These are phyloP conservation scores for Aquilaria agallochum DNA, from an alignment of 441 rosid species.

Conservation along the genomic window DNA sequence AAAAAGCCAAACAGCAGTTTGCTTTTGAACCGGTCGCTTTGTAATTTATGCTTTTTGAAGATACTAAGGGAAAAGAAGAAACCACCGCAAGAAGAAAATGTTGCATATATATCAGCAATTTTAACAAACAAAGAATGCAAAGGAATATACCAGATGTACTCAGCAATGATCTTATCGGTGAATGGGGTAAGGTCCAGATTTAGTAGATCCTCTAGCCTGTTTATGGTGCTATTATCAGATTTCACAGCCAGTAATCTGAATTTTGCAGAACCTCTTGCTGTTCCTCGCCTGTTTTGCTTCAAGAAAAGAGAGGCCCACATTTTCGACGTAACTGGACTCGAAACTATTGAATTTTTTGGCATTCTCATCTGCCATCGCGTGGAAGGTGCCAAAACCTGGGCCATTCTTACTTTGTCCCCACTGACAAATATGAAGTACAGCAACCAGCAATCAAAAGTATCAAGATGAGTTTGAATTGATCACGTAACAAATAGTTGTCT, in stretches of 20 bases:
- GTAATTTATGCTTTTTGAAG: no score
- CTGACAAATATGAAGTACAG: conserved; percentile 8
- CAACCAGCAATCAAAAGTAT: not conserved
- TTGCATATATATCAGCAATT: not conserved
- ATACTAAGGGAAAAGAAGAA: not conserved
- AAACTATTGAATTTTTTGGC: conserved; percentile 41
- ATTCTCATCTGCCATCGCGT: conserved; percentile 74
- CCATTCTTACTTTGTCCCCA: conserved; percentile 57
- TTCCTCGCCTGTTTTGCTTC: conserved; percentile 68
- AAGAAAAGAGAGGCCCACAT: conserved; percentile 58
- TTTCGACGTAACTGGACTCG: conserved; percentile 47
- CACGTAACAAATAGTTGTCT: not conserved
- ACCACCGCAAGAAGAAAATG: not conserved
- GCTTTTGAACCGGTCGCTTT: no score
- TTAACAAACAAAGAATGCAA: conserved; percentile 7
- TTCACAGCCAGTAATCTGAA: conserved; percentile 62
- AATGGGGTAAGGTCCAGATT: conserved; percentile 79
- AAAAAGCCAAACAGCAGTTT: not conserved
- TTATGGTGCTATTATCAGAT: conserved; percentile 66
- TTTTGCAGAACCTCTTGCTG: conserved; percentile 35
- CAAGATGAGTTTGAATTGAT: not conserved
- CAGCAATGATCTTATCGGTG: conserved; percentile 86
- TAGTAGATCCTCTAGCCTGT: conserved; percentile 73
- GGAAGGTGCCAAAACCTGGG: conserved; percentile 85
- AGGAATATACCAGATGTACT: conserved; percentile 76